Conservation (phyloP, 2,329 filamentous ascomycete species). For the Trichothecium sympodiale region DNA sequence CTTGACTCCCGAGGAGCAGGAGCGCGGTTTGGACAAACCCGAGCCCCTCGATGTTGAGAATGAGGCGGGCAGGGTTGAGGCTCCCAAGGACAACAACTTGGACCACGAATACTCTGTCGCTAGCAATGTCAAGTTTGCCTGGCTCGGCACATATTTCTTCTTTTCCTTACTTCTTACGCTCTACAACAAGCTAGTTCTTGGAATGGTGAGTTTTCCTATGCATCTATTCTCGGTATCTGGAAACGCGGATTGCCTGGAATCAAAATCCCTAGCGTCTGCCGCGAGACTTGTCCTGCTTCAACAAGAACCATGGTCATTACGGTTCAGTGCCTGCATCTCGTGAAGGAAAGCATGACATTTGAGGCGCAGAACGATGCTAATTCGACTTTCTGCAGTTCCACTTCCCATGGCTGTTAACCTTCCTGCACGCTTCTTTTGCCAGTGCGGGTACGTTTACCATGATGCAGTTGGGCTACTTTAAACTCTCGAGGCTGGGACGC, state of each 20-base stretch:
- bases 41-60: constrained; percentile 20
- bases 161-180: constrained; percentile 38
- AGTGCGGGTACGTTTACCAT: constrained; percentile 44
- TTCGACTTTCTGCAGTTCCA: constrained; percentile 29
- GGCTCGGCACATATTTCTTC: constrained; percentile 41
- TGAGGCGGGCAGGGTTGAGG: constrained; percentile 15
- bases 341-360: too few species aligned
- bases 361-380: too few species aligned
- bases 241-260: not conserved
- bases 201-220: constrained; percentile 26
- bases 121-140: constrained; percentile 34
- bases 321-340: too few species aligned
- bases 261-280: not conserved
- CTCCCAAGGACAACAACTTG: constrained; percentile 21
- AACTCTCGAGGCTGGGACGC: constrained; percentile 37
- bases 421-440: constrained; percentile 45
- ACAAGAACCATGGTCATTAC: too few species aligned
- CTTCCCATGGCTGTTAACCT: constrained; percentile 51
- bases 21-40: constrained; percentile 17
- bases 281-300: too few species aligned
- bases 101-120: constrained; percentile 34
- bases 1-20: constrained; percentile 19
- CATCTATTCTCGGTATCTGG: not conserved
- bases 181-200: constrained; percentile 48
- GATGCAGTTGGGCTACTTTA: constrained; percentile 39